These are phyloP conservation scores for Anisogramma anomala DNA, from an alignment of 2,329 filamentous ascomycete genomes.

Conservation along the genomic window DNA sequence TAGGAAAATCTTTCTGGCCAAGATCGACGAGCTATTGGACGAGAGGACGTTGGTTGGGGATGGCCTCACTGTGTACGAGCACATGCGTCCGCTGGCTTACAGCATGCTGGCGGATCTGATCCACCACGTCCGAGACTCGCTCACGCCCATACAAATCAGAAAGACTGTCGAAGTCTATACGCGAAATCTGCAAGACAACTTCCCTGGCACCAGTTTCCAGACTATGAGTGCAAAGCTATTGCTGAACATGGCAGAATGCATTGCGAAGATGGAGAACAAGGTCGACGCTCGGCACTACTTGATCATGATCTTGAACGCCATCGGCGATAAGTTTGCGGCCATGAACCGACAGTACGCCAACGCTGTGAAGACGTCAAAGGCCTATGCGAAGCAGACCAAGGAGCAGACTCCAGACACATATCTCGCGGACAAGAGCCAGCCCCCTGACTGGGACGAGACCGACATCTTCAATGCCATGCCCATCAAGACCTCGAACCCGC, in stretches of 20 bases:
- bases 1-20: slow-evolving; percentile 81
- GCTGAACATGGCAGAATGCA: slow-evolving; percentile 96
- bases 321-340: slow-evolving; percentile 92
- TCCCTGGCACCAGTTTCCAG: slow-evolving; percentile 96
- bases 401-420: slow-evolving; percentile 59
- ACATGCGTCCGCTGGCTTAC: slow-evolving; percentile 87
- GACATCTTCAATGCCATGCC: slow-evolving; percentile 95
- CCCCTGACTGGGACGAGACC: slow-evolving; percentile 93
- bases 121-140: slow-evolving; percentile 85
- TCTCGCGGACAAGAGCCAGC: slow-evolving; percentile 66
- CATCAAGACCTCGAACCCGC: slow-evolving; percentile 86
- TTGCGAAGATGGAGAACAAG: slow-evolving; percentile 87
- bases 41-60: slow-evolving; percentile 91
- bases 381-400: slow-evolving; percentile 59
- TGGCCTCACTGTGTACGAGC: slow-evolving; percentile 91
- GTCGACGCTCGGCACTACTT: slow-evolving; percentile 88
- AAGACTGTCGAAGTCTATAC: slow-evolving; percentile 97
- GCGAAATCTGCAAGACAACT: slow-evolving; percentile 86
- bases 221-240: slow-evolving; percentile 98
- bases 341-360: slow-evolving; percentile 98
- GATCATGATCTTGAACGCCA: slow-evolving; percentile 94
- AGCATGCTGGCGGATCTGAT: slow-evolving; percentile 98
- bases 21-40: slow-evolving; percentile 90
- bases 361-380: slow-evolving; percentile 80
- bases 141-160: slow-evolving; percentile 81